phyloP scores from a whole-genome alignment of 208 protist species.

The Willaertia magna region DNA sequence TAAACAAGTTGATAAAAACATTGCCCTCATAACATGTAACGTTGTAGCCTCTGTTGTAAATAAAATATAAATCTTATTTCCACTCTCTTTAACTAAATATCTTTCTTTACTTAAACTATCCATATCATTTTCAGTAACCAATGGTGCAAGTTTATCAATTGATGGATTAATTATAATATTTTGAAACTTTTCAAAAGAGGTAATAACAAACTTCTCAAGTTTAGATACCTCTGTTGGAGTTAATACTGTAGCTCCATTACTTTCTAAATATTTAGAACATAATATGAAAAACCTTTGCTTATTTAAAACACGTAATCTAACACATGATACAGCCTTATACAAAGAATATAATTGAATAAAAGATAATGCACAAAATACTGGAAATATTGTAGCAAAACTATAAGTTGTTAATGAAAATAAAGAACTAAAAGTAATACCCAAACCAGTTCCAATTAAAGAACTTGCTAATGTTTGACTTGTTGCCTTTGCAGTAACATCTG shows the following conservation, averaged over 20 bases:
- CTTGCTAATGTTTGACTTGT: constrained; percentile 26
- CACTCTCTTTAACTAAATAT: background rate
- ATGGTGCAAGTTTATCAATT: background rate
- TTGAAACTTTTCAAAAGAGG: background rate
- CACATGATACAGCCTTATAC: background rate
- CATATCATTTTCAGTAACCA: background rate
- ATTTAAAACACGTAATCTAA: background rate
- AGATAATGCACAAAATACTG: background rate
- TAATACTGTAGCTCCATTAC: background rate
- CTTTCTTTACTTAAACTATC: background rate
- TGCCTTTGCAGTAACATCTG: constrained; percentile 38
- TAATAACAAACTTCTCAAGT: background rate
- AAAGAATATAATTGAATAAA: background rate
- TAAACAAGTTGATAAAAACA: background rate
- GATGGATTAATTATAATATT: background rate
- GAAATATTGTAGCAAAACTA: background rate
- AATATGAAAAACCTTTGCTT: background rate
- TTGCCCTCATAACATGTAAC: background rate
- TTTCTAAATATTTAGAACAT: background rate
- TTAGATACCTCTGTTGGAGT: background rate
- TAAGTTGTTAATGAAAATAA: background rate
- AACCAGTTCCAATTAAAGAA: constrained; percentile 21
- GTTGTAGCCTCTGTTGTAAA: background rate
- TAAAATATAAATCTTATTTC: background rate
- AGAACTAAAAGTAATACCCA: constrained; percentile 20